Evolutionary conservation across 768 basidiomycete species (phyloP).

Genomic region (Crucibulum laeve): DNA sequence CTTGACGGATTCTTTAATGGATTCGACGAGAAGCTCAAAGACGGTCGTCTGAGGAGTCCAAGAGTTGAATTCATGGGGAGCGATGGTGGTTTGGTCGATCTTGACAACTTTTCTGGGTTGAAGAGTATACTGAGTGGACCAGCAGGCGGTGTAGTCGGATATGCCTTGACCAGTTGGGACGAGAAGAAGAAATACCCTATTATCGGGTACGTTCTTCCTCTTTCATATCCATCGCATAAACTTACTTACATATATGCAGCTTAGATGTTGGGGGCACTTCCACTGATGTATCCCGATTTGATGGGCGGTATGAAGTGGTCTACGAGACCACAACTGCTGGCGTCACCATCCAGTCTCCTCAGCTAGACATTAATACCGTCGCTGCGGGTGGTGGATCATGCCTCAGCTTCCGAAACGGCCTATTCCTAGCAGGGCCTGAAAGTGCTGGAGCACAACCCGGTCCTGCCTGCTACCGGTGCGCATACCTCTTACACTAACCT

Average conservation of each 20-base stretch:
- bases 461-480: constrained; percentile 83
- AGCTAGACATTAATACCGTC: constrained; percentile 94
- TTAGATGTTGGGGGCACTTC: constrained; percentile 94
- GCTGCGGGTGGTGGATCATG: constrained; percentile 95
- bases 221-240: background rate
- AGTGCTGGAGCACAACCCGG: constrained; percentile 94
- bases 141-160: constrained; percentile 95
- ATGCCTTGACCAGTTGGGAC: constrained; percentile 91
- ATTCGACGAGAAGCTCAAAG: constrained; percentile 72
- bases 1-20: constrained; percentile 89
- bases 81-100: constrained; percentile 81
- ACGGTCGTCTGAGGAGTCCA: constrained; percentile 52
- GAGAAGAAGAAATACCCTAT: constrained; percentile 63
- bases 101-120: constrained; percentile 84
- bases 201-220: constrained; percentile 61
- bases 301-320: constrained; percentile 86
- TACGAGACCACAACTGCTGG: constrained; percentile 97
- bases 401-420: constrained; percentile 82
- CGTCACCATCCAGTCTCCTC: constrained; percentile 87
- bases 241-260: constrained; percentile 27
- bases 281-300: constrained; percentile 92
- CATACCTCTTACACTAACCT: constrained; percentile 3
- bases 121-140: constrained; percentile 93
- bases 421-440: constrained; percentile 89
- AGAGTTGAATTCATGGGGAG: constrained; percentile 95